Evolutionary conservation across 768 basidiomycete genomes (phyloP), one percentile per base, ranked within the genome.

Genomic region (Psilocybe cyanescens): DNA sequence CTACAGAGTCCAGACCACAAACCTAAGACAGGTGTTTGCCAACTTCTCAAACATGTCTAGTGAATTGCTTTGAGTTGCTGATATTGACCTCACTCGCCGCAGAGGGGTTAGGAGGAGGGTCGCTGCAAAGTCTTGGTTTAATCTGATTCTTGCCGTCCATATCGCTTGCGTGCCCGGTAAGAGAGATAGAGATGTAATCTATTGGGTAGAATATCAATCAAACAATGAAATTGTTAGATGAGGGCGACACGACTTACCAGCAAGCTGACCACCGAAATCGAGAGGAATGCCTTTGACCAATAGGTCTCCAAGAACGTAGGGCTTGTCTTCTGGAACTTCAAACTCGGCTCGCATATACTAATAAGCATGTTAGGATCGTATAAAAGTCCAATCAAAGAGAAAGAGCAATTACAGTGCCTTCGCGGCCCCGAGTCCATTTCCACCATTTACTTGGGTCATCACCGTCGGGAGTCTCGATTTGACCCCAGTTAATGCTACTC

Each of bases 381-480:
- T 7, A n/a, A n/a, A 9, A 14, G 16, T 24, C 2, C 24, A 24
- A 53, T 16, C 0, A 53, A 4, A 31, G 5, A 17, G 33, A 14
- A 33, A 12, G 4, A 6, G 5, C 31, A 19, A 5, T 53, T 37
- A 53, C 51, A 37, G 51, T 53, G 29, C 46, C 55, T 35, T 57
- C 31, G 31, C 29, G 19, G 14, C 55, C 55, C 11, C 55, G 55
- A 17, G 55, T 57, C 55, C 55, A 57, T 28, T 48, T 57, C 55
- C 55, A 57, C 41, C 41, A 57, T 31, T 57, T 17, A n/a, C 55
- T 46, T 14, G 45, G 55, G 30, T 57, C 55, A 16, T 57, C 55
- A 9, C 45, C 55, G 46, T 46, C 44, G 17, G 55, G 55, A 48
- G 55, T n/a, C 31, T 57, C 44, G 14, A 57, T 33, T 16, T 33